These are phyloP conservation scores for Penicillium flavigenum DNA, from an alignment of 495 filamentous ascomycete genomes.

Conservation along the genomic window DNA sequence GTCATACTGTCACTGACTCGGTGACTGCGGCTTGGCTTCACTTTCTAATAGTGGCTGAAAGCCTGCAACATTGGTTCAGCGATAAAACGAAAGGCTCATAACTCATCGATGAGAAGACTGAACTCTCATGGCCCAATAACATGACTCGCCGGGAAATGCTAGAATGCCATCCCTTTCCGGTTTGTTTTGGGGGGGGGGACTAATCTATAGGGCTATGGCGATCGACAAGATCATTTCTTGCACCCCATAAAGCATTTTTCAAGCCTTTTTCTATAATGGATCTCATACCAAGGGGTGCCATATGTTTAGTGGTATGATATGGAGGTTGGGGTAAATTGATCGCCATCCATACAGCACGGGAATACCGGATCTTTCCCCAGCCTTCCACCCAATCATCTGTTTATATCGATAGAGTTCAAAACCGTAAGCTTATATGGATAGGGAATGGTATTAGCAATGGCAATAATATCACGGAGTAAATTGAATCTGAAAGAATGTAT, in stretches of 20 bases:
- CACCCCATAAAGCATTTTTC: constrained; percentile 20
- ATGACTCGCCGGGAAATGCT: constrained; percentile 8
- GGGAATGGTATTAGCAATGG: background rate
- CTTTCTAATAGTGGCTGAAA: background rate
- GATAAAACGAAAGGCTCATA: background rate
- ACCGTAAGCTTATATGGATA: background rate
- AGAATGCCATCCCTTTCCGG: constrained; percentile 33
- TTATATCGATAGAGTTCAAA: background rate
- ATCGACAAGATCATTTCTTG: constrained; percentile 5
- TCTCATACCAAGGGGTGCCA: constrained; percentile 28
- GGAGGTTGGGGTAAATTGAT: constrained; percentile 3
- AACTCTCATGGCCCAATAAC: constrained; percentile 3
- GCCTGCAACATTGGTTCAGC: background rate
- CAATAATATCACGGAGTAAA: background rate
- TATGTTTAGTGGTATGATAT: background rate
- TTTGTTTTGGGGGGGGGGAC: constrained; percentile 14
- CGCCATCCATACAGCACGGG: background rate
- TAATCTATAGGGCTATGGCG: constrained; percentile 18
- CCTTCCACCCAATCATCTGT: background rate
- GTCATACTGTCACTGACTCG: background rate
- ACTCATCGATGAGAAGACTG: background rate
- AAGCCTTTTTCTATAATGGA: background rate
- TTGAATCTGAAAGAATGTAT: background rate
- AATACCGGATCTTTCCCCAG: background rate
- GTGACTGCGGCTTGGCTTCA: background rate